Base-by-base conservation (phyloP, 352 stramenopile species). In the Phytophthora tentaculata region DNA sequence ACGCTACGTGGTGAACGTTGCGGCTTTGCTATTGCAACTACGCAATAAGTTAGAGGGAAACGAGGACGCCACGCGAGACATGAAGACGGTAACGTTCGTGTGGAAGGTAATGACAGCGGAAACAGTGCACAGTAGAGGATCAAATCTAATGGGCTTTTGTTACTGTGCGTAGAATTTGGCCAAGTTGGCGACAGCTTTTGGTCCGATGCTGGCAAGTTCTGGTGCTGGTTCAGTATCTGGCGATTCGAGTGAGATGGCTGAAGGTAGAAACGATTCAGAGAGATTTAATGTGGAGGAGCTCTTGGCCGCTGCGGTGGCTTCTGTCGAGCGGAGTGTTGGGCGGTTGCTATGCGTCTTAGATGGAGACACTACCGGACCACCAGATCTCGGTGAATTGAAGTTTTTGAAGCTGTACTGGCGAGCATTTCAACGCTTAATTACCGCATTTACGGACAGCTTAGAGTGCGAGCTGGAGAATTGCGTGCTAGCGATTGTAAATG, bases 401-500 rank as follows among this genome's bases (percentile, higher is more conserved):
- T 73, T 85, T 52, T 53, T 90, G 12, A 78, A 83, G 19, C 60
- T 91, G 14, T 88, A 83, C 37, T 80, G 82, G 73, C 73, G 81
- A 16, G 83, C 79, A 17, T 88, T 91, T 56, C 79, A 90, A 54
- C 81, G 83, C 17, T 76, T 90, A 37, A 74, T 86, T 19, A 41
- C 74, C 6, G 48, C 61, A 22, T 81, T 77, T 37, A 35, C 64
- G 4, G 49, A 52, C n/a, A 56, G 19, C 16, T 48, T 83, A 26
- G 71, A 73, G 24, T 70, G 53, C 6, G 56, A 84, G 52, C 41
- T 87, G n/a, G 76, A 87, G 26, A 75, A 74, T 44, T 75, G 74
- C 20, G 62, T 87, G 3, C 37, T 84, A 52, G 64, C 64, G 14
- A 23, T 77, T 45, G 76, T 83, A 3, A 84, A 87, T 32, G 73